phyloP scores from a whole-genome alignment of 306 rosid genomes.

The Lupinus albus region DNA sequence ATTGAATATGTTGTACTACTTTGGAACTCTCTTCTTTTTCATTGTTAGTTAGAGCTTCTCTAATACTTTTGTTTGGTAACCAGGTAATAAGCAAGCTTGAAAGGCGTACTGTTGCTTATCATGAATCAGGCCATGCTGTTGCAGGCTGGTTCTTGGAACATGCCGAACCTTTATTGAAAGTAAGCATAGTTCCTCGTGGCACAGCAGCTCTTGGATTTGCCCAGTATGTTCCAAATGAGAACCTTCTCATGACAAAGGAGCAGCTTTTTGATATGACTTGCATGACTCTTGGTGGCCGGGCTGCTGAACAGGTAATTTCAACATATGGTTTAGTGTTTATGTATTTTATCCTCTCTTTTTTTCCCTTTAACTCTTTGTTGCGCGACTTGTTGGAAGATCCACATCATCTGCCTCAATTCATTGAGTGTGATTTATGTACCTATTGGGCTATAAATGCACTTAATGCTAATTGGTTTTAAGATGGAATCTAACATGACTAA shows the following conservation, averaged over 20 bases:
- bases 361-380: background rate
- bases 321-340: background rate
- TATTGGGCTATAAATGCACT: no score
- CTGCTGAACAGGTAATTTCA: slow-evolving; percentile 83
- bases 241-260: slow-evolving; percentile 93
- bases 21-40: background rate
- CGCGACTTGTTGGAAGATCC: background rate
- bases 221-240: slow-evolving; percentile 90
- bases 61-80: slow-evolving; percentile 26
- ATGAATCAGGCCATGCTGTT: slow-evolving; percentile 98
- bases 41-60: slow-evolving; percentile 18
- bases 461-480: no score
- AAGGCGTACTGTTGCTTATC: slow-evolving; percentile 93
- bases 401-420: no score
- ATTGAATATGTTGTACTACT: slow-evolving; percentile 14
- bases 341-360: background rate
- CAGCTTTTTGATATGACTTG: slow-evolving; percentile 96
- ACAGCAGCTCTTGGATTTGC: slow-evolving; percentile 98
- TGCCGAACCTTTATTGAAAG: slow-evolving; percentile 86
- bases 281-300: slow-evolving; percentile 97
- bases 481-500: background rate
- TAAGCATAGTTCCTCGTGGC: slow-evolving; percentile 95
- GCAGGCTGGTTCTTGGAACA: slow-evolving; percentile 94
- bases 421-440: no score
- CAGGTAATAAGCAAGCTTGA: slow-evolving; percentile 94